phyloP scores from a whole-genome alignment of 2,329 filamentous ascomycete species.

The Colletotrichum tofieldiae region DNA sequence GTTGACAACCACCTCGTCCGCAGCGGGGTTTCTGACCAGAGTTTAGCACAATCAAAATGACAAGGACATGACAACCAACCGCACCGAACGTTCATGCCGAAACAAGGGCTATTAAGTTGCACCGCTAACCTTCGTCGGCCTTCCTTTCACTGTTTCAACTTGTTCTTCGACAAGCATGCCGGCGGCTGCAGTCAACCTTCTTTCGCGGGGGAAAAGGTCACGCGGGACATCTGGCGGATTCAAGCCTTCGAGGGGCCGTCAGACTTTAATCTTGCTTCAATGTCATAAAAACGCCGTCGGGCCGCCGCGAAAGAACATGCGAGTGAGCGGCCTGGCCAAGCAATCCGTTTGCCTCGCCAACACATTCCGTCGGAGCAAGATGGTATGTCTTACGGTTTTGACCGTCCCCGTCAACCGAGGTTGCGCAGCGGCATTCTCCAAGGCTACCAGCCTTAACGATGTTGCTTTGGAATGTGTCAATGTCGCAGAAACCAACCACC shows the following conservation, averaged over 20 bases:
- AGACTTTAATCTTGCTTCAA: slow-evolving; percentile 29
- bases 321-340: slow-evolving; percentile 4
- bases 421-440: background rate
- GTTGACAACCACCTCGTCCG: background rate
- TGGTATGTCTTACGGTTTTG: background rate
- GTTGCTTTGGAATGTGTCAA: slow-evolving; percentile 13
- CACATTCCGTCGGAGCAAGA: slow-evolving; percentile 14
- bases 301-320: background rate
- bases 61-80: slow-evolving; percentile 27
- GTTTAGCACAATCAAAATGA: slow-evolving; percentile 9
- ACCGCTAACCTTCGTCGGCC: slow-evolving; percentile 24
- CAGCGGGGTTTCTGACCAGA: background rate
- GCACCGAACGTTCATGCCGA: background rate
- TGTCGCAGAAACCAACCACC: background rate
- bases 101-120: slow-evolving; percentile 13
- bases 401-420: background rate
- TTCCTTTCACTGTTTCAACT: slow-evolving; percentile 33
- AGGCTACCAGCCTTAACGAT: background rate
- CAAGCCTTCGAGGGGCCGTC: background rate
- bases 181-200: slow-evolving; percentile 21
- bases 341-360: slow-evolving; percentile 3
- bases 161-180: slow-evolving; percentile 31
- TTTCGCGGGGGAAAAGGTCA: background rate
- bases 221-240: slow-evolving; percentile 13
- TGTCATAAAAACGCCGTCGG: slow-evolving; percentile 20